Base-by-base conservation (phyloP, 108 stramenopile genomes). In the Aureococcus anophagefferens region DNA sequence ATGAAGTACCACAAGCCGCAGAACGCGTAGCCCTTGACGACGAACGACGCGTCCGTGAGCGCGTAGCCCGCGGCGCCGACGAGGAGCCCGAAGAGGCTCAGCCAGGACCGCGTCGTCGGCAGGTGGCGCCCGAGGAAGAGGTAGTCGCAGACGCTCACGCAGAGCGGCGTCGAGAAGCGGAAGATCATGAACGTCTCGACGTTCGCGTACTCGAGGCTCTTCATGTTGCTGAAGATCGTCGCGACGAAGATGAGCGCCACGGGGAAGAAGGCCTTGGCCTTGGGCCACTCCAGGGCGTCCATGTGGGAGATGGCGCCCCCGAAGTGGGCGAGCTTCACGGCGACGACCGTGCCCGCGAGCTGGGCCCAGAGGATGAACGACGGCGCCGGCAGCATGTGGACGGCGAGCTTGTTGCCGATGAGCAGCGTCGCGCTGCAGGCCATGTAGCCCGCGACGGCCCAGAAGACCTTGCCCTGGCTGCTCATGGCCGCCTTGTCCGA, bases 121-220 rank as follows among this genome's bases (percentile, higher is more conserved):
- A 85, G 81, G 64, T 77, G 77, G 32, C 81, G 72, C 17, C 83
- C 86, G 18, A 87, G 63, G 63, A 87, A 85, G 9, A 84, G 0
- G 63, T 74, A 87, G 68, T 87, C 86, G 40, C 72, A 66, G 35
- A 87, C 70, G 36, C 83, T 75, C 5, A 87, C 75, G 32, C 80
- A 80, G 65, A 87, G 66, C 0, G 86, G 86, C 40, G 86, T 83
- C 29, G 77, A 81, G 37, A 84, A 80, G 37, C 86, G 78, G 68
- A 87, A 87, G 9, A 84, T 77, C 73, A 87, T 87, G 64, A 87
- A 85, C 29, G 86, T 87, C 68, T 87, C 86, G 4, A 87, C 86
- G 68, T 87, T 87, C 45, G 86, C 84, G 64, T 79, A 72, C 44
- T 81, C 74, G 32, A 87, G 68, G 35, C 75, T 68, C 63, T 85